These are phyloP conservation scores for Globisporangium takayamanum DNA, from an alignment of 352 stramenopile species.

Conservation along the genomic window DNA sequence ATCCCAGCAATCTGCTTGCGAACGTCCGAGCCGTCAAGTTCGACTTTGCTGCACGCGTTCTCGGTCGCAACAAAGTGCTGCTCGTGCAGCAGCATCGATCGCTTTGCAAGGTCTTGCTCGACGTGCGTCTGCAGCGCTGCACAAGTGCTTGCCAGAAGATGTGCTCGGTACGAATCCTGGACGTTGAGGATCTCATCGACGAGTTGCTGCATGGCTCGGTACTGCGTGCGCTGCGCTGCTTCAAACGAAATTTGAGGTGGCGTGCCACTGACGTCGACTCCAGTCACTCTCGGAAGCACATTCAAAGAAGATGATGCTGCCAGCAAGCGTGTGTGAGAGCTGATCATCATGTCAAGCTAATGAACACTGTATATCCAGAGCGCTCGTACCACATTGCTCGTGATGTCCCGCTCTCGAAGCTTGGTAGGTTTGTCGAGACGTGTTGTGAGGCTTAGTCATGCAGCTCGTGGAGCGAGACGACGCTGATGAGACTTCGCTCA, in stretches of 20 bases:
- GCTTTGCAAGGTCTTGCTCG: conserved; percentile 5
- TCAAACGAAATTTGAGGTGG: conserved; percentile 1
- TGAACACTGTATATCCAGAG: too few relatives aligned
- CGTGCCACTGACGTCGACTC: neutral
- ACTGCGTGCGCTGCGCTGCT: conserved; percentile 5
- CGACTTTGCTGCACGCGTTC: neutral
- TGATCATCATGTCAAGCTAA: too few relatives aligned
- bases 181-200: conserved; percentile 4
- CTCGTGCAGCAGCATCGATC: conserved; percentile 1
- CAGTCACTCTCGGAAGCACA: neutral
- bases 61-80: neutral
- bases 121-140: neutral
- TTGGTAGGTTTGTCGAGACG: neutral
- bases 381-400: too few relatives aligned
- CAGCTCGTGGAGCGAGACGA: neutral
- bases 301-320: neutral
- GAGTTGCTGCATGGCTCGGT: conserved; percentile 7
- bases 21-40: neutral
- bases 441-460: neutral
- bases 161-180: conserved; percentile 8
- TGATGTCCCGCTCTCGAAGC: neutral
- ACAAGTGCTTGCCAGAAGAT: conserved; percentile 3
- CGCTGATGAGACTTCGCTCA: neutral
- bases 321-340: too few relatives aligned
- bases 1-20: neutral